Evolutionary conservation across 169 alveolate genomes (phyloP), one percentile per base, ranked within the genome.

Genomic region (Babesia bigemina): DNA sequence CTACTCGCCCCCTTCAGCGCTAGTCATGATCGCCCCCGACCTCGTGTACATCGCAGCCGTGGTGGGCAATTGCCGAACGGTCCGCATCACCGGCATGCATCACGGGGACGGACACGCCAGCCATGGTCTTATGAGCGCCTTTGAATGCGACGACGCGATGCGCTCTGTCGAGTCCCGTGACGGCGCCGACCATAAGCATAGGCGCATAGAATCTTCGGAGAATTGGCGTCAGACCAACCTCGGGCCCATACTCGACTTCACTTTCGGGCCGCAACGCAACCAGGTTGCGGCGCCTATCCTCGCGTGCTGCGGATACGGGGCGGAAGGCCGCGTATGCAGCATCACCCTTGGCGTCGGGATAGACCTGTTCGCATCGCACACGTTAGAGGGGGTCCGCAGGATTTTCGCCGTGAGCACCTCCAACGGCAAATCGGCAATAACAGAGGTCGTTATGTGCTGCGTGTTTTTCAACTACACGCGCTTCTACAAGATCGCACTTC

Each of bases 221-320:
- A 63, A 69, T 4, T 81, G 88, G 88, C 47, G 49, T 10, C 88
- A 81, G 19, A 70, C 88, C 8, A 81, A 81, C 63, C 55, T 81
- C 47, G 88, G 88, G 12, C 88, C 88, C 21, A 70, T 81, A 7
- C 22, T 76, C 24, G 88, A 81, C 58, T 81, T 81, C 49, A 73
- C 88, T 3, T 81, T 66, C 63, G 72, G 83, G 17, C 67, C 58
- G 50, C 75, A 62, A 24, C 45, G 63, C n/a, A 58, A 50, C 36
- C 33, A 62, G 22, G 83, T 78, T 28, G 21, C 70, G 16, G 39
- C 44, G 10, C 52, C 85, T 19, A 73, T 81, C 19, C 57, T 81
- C 47, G 88, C 88, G 13, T 81, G 88, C 47, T 81, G 88, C 29
- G 88, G 88, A 9, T 50, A 52, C 60, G 88, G 88, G 22, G 28